A percentile compares a stretch with the other conserved stretches of the same genome.
Evolutionary conservation across 176 grass and related monocot species (phyloP).

Genomic region (Aechmea fasciata): DNA sequence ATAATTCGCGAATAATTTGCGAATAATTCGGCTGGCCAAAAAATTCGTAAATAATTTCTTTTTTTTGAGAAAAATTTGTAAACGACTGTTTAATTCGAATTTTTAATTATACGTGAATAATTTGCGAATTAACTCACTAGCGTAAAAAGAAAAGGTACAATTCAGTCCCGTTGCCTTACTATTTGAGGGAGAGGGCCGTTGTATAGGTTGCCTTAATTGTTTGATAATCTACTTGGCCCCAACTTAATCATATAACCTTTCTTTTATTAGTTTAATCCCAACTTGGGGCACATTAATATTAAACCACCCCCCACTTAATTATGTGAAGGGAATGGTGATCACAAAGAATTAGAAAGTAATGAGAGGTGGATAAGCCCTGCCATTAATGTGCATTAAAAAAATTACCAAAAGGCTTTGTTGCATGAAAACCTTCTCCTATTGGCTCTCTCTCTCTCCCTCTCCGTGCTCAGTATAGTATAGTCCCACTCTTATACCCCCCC

Average conservation of each 20-base stretch:
- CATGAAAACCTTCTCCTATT: constrained; percentile 10
- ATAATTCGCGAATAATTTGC: too few species aligned
- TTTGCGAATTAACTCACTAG: too few species aligned
- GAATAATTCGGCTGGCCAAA: too few species aligned
- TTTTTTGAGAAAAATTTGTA: too few species aligned
- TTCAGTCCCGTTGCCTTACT: too few species aligned
- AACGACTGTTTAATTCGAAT: too few species aligned
- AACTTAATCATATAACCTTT: neutral
- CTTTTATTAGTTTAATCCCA: neutral
- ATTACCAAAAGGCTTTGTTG: neutral
- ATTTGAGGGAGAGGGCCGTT: neutral
- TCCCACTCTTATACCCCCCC: neutral
- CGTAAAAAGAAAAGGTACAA: too few species aligned
- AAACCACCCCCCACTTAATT: neutral
- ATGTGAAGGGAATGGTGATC: constrained; percentile 1
- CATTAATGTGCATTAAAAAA: constrained; percentile 3
- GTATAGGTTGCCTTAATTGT: too few species aligned
- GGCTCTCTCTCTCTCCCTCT: neutral
- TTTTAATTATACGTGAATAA: too few species aligned
- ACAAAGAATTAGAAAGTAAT: neutral
- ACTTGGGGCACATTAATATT: neutral
- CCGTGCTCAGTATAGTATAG: neutral
- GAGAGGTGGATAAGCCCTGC: constrained; percentile 3
- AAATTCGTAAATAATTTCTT: too few species aligned
- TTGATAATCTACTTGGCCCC: too few species aligned